These are phyloP conservation scores for Eucalyptus tenuipes DNA, from an alignment of 345 rosid species.

Conservation along the genomic window DNA sequence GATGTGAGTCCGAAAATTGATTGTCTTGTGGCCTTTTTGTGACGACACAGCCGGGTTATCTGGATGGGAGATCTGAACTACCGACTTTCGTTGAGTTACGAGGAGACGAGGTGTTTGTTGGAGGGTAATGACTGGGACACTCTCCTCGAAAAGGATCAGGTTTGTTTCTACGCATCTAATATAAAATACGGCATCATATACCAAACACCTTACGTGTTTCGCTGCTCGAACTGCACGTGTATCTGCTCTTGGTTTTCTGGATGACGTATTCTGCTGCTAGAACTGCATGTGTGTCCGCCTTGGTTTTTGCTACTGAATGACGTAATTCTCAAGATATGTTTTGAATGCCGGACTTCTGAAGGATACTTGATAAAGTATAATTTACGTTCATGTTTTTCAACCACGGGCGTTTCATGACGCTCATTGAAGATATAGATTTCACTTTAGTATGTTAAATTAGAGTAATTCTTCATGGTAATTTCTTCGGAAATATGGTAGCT, in stretches of 20 bases:
- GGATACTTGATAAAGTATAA: not conserved
- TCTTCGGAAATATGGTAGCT: not conserved
- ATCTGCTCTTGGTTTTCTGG: not conserved
- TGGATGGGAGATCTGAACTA: constrained; percentile 97
- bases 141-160: constrained; percentile 88
- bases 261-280: not conserved
- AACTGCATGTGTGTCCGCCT: not conserved
- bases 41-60: constrained; percentile 52
- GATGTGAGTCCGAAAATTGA: not conserved
- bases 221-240: not conserved
- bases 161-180: not conserved
- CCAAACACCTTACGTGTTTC: not conserved
- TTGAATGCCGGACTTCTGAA: not conserved
- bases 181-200: not conserved
- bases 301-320: not conserved
- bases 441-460: not conserved
- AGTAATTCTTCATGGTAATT: not conserved
- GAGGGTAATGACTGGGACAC: constrained; percentile 77
- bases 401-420: not conserved
- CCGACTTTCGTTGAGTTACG: constrained; percentile 69
- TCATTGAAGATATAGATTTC: not conserved
- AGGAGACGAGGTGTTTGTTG: constrained; percentile 53
- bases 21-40: not conserved
- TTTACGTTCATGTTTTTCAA: not conserved
- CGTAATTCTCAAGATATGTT: not conserved